Base-by-base conservation (phyloP, 768 basidiomycete genomes). In the Rubroboletus pulcherrimus region DNA sequence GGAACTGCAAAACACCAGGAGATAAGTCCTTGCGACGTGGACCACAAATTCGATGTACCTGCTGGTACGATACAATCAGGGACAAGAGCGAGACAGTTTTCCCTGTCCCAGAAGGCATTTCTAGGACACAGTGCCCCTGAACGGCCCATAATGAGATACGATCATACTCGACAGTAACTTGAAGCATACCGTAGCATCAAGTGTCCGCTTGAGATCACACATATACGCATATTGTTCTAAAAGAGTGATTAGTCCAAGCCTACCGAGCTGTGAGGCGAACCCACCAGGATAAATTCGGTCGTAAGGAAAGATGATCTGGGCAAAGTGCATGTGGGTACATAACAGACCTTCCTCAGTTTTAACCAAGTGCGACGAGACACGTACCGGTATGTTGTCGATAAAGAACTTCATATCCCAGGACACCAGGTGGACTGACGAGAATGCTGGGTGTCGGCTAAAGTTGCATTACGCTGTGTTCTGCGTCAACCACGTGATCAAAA, bases 51-150 rank as follows among this genome's bases (percentile, higher is more conserved):
- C 29, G 61, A 91, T 33, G 39, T 33, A 66, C 96, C 77, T 97
- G 94, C 74, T 98, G 96, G 68, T 98, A 99, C 14, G 96, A 97
- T 37, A 99, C 89, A 73, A 99, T 99, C 53, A 99, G 74, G 2
- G 92, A 94, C 17, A 99, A 78, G 9, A 99, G 77, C 11, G 94
- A 98, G 26, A 99, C 97, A 0, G 97, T 99, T 77, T 99, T 99
- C 24, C 97, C 97, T 21, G 97, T 99, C 15, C 97, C 97, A 11
- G 97, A 98, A 58, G 97, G 97, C 97, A 99, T 99, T 77, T 99
- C 97, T 37, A 99, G 81, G n/a, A 98, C 93, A 70, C 97, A 98
- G 63, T 99, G 97, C 48, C 97, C 97, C 94, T 98, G 66, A 37
- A 63, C 37, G 41, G 38, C 34, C 55, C 43, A 14, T n/a, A 15